Conservation (phyloP, 352 stramenopile species). For the Globisporangium nagaii region DNA sequence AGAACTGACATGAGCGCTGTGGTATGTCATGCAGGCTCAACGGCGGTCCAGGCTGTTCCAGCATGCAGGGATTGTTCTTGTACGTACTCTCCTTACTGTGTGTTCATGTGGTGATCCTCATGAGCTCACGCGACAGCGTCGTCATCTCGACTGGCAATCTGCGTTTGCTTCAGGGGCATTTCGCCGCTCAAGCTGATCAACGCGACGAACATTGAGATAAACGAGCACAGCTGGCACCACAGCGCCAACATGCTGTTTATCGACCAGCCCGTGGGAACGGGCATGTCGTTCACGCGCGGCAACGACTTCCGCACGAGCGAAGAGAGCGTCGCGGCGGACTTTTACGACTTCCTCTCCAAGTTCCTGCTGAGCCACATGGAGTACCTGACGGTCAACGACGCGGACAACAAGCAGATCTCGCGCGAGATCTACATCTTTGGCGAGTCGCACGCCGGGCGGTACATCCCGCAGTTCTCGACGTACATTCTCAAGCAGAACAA, state of each 20-base stretch:
- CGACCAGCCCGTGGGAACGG: slow-evolving; percentile 76
- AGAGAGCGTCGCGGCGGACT: slow-evolving; percentile 59
- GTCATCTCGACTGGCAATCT: too few relatives aligned
- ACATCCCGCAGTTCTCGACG: slow-evolving; percentile 94
- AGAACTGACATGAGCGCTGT: background rate
- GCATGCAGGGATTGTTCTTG: slow-evolving; percentile 74
- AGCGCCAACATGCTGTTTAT: slow-evolving; percentile 80
- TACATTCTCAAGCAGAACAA: slow-evolving; percentile 91
- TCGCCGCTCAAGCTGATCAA: slow-evolving; percentile 64
- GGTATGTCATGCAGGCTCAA: slow-evolving; percentile 52
- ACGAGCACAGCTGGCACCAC: slow-evolving; percentile 73
- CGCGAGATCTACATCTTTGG: slow-evolving; percentile 93
- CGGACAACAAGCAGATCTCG: slow-evolving; percentile 30
- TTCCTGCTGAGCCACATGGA: slow-evolving; percentile 88
- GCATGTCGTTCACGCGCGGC: slow-evolving; percentile 59
- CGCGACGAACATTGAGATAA: slow-evolving; percentile 43
- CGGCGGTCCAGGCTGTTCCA: slow-evolving; percentile 76
- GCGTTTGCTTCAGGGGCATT: slow-evolving; percentile 29
- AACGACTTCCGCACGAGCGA: slow-evolving; percentile 55
- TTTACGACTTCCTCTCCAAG: slow-evolving; percentile 91
- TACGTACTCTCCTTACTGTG: slow-evolving; percentile 19
- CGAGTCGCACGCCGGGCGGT: slow-evolving; percentile 96
- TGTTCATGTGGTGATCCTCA: too few relatives aligned
- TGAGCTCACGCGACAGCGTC: too few relatives aligned
- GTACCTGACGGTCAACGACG: slow-evolving; percentile 45